Evolutionary conservation across 257 asterid genomes (phyloP), one percentile per base, ranked within the genome.

Genomic region (Solanum lycopersicoides): DNA sequence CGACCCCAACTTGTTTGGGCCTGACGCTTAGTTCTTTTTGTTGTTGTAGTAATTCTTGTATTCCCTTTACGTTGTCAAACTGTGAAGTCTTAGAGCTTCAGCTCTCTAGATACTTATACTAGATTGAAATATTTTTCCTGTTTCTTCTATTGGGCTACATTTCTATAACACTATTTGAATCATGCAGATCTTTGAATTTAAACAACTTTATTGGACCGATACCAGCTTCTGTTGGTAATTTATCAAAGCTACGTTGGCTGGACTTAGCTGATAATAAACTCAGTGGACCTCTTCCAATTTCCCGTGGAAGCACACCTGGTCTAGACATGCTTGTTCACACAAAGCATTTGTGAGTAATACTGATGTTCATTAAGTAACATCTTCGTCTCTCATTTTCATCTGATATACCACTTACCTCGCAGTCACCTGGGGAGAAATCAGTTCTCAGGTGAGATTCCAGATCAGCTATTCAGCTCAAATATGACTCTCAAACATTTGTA

Each of bases 201-300:
- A 95, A 95, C 94, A 92, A 89, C 76, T 96, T 97, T 85, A 71
- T 92, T 42, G 99, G 98, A 65, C 87, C 21, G 53, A 97, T 97
- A 89, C 99, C 99, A 32, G 90, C 94, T 88, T 90, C 98, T 18
- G 80, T 95, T 53, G 99, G 99, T 41, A 77, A 77, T 63, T 86
- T 95, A 85, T 74, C 90, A n/a, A 93, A 88, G 21, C 94, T 97
- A 56, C 65, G 32, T 92, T 95, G 97, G 99, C 91, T 97, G 86
- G 99, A 97, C 91, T 42, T 97, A 85, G 98, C 98, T 41, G 98
- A 95, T 87, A 97, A 97, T 91, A 89, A 30, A 89, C 95, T 97
- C 66, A 90, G 82, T 20, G 99, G 99, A 47, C 86, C 88, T 41
- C 91, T 97, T 91, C 99, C 99, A 1, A 91, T 97, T 88, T 97